These are phyloP conservation scores for Exophiala sp. DNA, from an alignment of 2,329 filamentous ascomycete genomes.

Conservation along the genomic window DNA sequence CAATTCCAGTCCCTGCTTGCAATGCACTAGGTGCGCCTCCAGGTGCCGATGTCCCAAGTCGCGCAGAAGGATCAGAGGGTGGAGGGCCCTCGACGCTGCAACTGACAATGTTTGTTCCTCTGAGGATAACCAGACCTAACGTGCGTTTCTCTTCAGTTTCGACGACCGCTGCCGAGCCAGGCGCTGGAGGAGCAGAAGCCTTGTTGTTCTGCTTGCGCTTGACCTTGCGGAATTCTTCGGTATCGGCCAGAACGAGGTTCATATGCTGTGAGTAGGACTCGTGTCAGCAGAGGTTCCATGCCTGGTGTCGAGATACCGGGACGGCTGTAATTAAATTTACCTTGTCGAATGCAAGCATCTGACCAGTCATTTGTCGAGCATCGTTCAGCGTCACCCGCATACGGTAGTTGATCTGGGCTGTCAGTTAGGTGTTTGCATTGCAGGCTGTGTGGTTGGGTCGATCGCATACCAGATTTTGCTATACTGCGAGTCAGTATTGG, in stretches of 20 bases:
- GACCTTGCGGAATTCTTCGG: constrained; percentile 91
- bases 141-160: constrained; percentile 97
- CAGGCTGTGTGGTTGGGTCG: neutral
- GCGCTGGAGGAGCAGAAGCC: constrained; percentile 53
- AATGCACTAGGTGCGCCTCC: constrained; percentile 59
- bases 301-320: neutral
- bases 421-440: constrained; percentile 6
- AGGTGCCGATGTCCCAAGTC: constrained; percentile 71
- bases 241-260: constrained; percentile 98
- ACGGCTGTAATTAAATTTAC: constrained; percentile 42
- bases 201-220: constrained; percentile 77
- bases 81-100: constrained; percentile 93
- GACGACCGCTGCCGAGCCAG: constrained; percentile 57
- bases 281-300: neutral
- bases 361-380: constrained; percentile 90
- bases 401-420: constrained; percentile 86
- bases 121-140: constrained; percentile 89
- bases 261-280: constrained; percentile 64
- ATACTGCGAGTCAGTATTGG: constrained; percentile 34
- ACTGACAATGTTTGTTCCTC: constrained; percentile 89
- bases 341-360: constrained; percentile 99
- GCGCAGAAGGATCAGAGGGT: constrained; percentile 83
- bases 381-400: constrained; percentile 96
- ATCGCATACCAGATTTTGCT: constrained; percentile 59
- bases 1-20: constrained; percentile 78